Evolutionary conservation across 192 early-diverging fungal species (phyloP).

Genomic region (Dissophora globulifera): DNA sequence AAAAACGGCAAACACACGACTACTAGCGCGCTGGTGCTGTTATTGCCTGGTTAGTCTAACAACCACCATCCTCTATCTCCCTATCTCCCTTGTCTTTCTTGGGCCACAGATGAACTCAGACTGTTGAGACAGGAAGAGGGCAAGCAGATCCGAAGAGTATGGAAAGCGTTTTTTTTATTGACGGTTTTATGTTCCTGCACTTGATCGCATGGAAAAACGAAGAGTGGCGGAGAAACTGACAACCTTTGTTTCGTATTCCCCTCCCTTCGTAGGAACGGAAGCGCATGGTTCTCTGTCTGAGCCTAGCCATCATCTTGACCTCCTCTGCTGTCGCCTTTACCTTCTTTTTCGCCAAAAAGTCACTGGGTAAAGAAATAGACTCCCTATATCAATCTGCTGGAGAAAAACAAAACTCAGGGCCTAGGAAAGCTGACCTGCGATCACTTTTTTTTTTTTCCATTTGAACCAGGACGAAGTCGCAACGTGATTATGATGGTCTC

Average conservation of each 20-base stretch:
- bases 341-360: conserved; percentile 29
- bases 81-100: too few species aligned
- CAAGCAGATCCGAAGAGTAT: conserved; percentile 33
- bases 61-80: neutral
- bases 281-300: conserved; percentile 30
- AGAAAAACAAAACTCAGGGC: too few species aligned
- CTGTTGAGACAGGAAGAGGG: conserved; percentile 24
- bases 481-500: conserved; percentile 96
- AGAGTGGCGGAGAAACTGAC: too few species aligned
- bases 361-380: conserved; percentile 7
- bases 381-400: neutral
- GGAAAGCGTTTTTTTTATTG: too few species aligned
- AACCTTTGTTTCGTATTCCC: too few species aligned
- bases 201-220: neutral
- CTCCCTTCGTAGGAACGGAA: conserved; percentile 33
- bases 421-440: neutral
- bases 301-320: conserved; percentile 30
- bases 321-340: conserved; percentile 32
- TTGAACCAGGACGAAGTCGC: conserved; percentile 27
- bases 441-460: neutral
- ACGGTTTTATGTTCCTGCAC: too few species aligned
- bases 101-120: conserved; percentile 22
- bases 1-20: neutral
- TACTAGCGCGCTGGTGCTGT: too few species aligned
- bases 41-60: too few species aligned